Percentiles rank a stretch among this genome's conserved stretches.
phyloP scores from a whole-genome alignment of 2,329 filamentous ascomycete genomes.

The Neurospora crassa region DNA sequence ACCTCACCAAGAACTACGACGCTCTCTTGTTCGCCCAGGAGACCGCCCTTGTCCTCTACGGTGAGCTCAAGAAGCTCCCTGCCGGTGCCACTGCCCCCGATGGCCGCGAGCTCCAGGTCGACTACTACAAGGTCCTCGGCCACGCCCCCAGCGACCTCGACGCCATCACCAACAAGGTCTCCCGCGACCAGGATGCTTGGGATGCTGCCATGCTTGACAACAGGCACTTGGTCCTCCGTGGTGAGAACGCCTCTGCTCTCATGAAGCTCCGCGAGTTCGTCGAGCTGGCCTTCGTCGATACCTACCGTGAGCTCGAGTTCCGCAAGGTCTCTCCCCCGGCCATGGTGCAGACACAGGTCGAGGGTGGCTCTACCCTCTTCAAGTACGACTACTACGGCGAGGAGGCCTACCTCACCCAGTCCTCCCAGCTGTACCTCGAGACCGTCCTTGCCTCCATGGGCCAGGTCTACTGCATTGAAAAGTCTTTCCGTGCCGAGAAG shows the following conservation, averaged over 20 bases:
- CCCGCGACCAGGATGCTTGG: slow-evolving; percentile 48
- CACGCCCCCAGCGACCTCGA: slow-evolving; percentile 79
- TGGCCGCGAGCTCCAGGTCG: slow-evolving; percentile 79
- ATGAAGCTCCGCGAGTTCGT: slow-evolving; percentile 80
- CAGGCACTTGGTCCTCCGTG: slow-evolving; percentile 76
- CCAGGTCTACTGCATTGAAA: slow-evolving; percentile 96
- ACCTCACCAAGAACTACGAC: slow-evolving; percentile 86
- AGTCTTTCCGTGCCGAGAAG: slow-evolving; percentile 97
- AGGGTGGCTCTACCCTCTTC: slow-evolving; percentile 88
- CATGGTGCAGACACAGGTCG: slow-evolving; percentile 90
- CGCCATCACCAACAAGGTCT: slow-evolving; percentile 71
- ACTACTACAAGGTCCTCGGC: slow-evolving; percentile 76
- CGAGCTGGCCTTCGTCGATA: slow-evolving; percentile 69
- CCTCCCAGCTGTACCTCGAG: slow-evolving; percentile 94
- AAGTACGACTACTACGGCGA: slow-evolving; percentile 56
- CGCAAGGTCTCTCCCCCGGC: slow-evolving; percentile 82
- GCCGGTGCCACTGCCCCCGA: slow-evolving; percentile 69
- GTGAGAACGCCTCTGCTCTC: slow-evolving; percentile 73
- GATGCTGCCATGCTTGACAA: slow-evolving; percentile 62
- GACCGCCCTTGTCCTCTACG: slow-evolving; percentile 76
- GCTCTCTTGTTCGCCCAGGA: slow-evolving; percentile 76
- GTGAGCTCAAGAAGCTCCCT: slow-evolving; percentile 76
- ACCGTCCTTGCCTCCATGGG: slow-evolving; percentile 84
- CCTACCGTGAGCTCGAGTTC: slow-evolving; percentile 67
- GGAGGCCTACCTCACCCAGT: slow-evolving; percentile 89